These are phyloP conservation scores for Sclerotinia subarctica DNA, from an alignment of 2,329 filamentous ascomycete genomes.

Conservation along the genomic window DNA sequence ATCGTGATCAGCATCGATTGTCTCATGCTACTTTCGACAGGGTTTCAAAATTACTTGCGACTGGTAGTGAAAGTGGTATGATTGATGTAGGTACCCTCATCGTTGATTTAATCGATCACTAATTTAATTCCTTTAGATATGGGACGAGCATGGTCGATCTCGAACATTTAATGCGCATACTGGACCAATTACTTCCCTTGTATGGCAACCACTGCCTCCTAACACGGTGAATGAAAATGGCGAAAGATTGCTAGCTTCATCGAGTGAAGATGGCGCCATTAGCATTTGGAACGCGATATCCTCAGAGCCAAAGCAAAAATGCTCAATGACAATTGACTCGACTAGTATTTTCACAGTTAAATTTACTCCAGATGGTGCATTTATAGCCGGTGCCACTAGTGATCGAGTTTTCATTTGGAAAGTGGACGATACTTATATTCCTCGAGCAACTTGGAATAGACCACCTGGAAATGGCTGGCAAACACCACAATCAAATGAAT, in stretches of 20 bases:
- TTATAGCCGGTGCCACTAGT: slow-evolving; percentile 59
- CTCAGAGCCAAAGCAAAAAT: slow-evolving; percentile 54
- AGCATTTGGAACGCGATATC: slow-evolving; percentile 59
- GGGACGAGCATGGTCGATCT: slow-evolving; percentile 47
- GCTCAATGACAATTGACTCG: slow-evolving; percentile 58
- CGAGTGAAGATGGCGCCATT: slow-evolving; percentile 61
- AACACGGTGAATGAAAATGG: slow-evolving; percentile 44
- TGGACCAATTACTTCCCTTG: slow-evolving; percentile 54
- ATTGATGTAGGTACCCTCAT: slow-evolving; percentile 51
- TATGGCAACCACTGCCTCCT: slow-evolving; percentile 55
- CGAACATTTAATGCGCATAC: slow-evolving; percentile 58
- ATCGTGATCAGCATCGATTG: slow-evolving; percentile 52
- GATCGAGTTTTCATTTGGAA: slow-evolving; percentile 63
- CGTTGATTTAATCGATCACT: slow-evolving; percentile 36
- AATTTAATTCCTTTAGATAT: slow-evolving; percentile 41
- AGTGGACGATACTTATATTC: slow-evolving; percentile 55
- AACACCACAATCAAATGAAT: slow-evolving; percentile 51
- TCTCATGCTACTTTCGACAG: slow-evolving; percentile 56
- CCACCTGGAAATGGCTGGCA: slow-evolving; percentile 55
- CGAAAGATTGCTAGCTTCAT: slow-evolving; percentile 52
- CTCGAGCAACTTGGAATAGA: slow-evolving; percentile 58
- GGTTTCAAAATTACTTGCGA: slow-evolving; percentile 53
- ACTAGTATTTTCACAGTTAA: slow-evolving; percentile 54
- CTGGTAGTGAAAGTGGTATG: slow-evolving; percentile 56
- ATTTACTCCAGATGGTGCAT: slow-evolving; percentile 61